Conservation (phyloP, 768 basidiomycete genomes). For the Galerina marginata region DNA sequence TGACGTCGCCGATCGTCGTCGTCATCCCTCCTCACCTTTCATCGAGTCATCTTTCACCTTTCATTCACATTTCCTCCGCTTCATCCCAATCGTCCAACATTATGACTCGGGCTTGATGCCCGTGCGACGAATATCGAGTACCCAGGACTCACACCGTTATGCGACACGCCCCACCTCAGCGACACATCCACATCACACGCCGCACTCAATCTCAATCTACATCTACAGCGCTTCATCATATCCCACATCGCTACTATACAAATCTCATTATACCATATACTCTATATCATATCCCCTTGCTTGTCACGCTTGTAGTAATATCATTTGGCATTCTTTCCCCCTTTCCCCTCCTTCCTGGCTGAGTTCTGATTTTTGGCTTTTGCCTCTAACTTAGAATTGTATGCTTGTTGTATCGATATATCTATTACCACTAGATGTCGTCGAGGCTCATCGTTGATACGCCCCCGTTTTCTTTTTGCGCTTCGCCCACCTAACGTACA, state of each 20-base stretch:
- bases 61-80: slow-evolving; percentile 2
- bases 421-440: slow-evolving; percentile 7
- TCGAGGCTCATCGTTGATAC: not conserved
- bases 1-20: not conserved
- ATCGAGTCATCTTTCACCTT: not conserved
- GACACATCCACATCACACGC: slow-evolving; percentile 1
- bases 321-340: not conserved
- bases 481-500: not conserved
- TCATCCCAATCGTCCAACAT: not conserved
- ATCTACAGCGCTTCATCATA: not conserved
- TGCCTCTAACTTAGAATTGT: not conserved
- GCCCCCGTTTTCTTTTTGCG: not conserved
- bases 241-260: slow-evolving; percentile 5
- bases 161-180: slow-evolving; percentile 1
- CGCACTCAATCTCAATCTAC: not conserved
- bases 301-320: slow-evolving; percentile 1
- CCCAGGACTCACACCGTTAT: not conserved
- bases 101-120: slow-evolving; percentile 7
- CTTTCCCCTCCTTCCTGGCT: not conserved
- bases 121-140: slow-evolving; percentile 4
- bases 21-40: not conserved
- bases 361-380: not conserved
- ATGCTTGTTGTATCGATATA: not conserved
- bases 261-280: slow-evolving; percentile 8
- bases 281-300: slow-evolving; percentile 2